A percentile compares a stretch with the other conserved stretches of the same genome.
Evolutionary conservation across 352 stramenopile genomes (phyloP).

Genomic region (Phytopythium delawarense): DNA sequence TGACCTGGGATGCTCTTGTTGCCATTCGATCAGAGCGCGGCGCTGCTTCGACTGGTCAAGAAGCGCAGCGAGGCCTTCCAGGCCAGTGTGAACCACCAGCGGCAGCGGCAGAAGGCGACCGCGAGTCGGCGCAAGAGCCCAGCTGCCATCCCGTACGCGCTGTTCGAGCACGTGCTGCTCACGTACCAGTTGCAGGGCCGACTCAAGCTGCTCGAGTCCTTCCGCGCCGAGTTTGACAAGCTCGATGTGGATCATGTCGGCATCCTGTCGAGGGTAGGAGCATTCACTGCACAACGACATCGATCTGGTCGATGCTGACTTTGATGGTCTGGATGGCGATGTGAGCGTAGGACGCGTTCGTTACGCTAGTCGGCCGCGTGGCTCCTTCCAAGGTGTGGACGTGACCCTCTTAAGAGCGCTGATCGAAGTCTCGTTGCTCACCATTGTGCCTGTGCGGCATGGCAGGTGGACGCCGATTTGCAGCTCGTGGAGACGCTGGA

Average conservation of each 20-base stretch:
- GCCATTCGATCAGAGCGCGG: constrained; percentile 29
- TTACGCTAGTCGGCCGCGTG: constrained; percentile 24
- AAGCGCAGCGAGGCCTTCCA: constrained; percentile 35
- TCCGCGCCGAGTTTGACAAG: constrained; percentile 40
- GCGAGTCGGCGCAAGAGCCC: constrained; percentile 11
- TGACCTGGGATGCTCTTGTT: constrained; percentile 2
- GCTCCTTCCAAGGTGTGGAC: constrained; percentile 32
- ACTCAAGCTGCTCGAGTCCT: constrained; percentile 55
- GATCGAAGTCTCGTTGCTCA: not conserved
- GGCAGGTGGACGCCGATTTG: constrained; percentile 28
- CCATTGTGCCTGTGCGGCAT: not conserved
- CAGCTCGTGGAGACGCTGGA: constrained; percentile 51
- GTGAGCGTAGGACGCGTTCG: constrained; percentile 26
- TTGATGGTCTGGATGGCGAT: not conserved
- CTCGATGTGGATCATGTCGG: constrained; percentile 53
- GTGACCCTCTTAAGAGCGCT: not conserved
- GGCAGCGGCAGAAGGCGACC: constrained; percentile 11
- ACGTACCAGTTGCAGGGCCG: constrained; percentile 69
- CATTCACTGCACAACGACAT: not conserved
- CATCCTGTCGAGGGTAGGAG: constrained; percentile 40
- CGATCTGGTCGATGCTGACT: not conserved
- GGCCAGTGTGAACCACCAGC: constrained; percentile 1
- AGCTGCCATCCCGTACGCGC: constrained; percentile 33
- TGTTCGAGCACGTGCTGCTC: constrained; percentile 70
- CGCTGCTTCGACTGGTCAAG: constrained; percentile 37